These are phyloP conservation scores for Eucalyptus brandiana DNA, from an alignment of 345 rosid species.

Conservation along the genomic window DNA sequence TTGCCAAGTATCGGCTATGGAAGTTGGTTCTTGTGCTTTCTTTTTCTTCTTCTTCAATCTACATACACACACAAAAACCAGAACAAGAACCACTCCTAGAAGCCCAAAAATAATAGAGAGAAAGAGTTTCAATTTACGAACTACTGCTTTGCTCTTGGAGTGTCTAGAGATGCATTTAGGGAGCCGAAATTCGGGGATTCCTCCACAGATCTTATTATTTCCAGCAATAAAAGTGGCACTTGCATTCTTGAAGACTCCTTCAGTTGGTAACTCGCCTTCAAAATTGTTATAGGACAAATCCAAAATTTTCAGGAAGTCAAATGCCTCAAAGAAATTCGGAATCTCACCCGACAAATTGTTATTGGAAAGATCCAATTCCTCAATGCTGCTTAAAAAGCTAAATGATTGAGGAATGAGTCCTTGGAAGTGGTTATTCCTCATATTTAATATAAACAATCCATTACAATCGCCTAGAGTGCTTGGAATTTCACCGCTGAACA, in stretches of 20 bases:
- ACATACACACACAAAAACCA: accelerated
- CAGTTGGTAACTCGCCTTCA: conserved; percentile 18
- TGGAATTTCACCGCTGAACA: accelerated
- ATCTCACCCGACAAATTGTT: conserved; percentile 14
- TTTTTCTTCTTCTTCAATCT: background rate
- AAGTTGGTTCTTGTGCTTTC: background rate
- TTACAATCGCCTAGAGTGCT: background rate
- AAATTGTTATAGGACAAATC: conserved; percentile 27
- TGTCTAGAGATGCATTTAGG: background rate
- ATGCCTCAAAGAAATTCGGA: background rate
- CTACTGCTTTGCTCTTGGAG: background rate
- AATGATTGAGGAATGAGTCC: conserved; percentile 21
- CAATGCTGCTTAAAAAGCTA: conserved; percentile 3
- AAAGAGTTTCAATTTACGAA: accelerated
- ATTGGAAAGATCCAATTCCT: conserved; percentile 14
- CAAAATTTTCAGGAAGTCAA: background rate
- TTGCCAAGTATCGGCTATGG: accelerated
- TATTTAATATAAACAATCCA: background rate
- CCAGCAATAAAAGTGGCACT: conserved; percentile 9
- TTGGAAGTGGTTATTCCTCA: conserved; percentile 10
- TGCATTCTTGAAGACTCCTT: conserved; percentile 15
- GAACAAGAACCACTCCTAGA: background rate
- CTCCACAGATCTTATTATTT: conserved; percentile 12
- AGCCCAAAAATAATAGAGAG: accelerated
- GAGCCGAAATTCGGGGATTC: background rate